Base-by-base conservation (phyloP, 2,329 filamentous ascomycete species). In the Cordyceps fumosorosea region DNA sequence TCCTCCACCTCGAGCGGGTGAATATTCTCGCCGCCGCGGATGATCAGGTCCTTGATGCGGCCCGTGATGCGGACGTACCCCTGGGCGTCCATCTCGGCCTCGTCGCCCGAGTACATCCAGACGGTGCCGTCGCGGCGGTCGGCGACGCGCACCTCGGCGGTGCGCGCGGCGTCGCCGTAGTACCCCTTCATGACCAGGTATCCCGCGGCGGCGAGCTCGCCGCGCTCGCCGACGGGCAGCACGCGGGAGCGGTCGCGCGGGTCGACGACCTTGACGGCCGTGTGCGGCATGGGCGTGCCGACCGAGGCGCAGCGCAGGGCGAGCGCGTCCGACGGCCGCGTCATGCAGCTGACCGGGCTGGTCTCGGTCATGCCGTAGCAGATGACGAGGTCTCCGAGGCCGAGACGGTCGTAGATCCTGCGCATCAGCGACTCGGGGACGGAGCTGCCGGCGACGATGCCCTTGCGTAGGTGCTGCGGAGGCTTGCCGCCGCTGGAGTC, bases 361-460 rank as follows among this genome's bases (percentile, higher is more conserved):
- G 93, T 97, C 76, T 97, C 93, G 1, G 93, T 97, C 92, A 96
- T 96, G 64, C 93, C 93, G 74, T 97, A 98, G 79, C 93, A 96
- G 66, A 96, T 97, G 0, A 93, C 93, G 24, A 98, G 77, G 62
- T 96, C 89, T 0, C 82, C 84, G 20, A 98, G 78, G 55, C 95
- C 95, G 10, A 98, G 79, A 1, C 78, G 81, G 26, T 81, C 81
- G 72, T 93, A 89, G 7, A 98, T 77, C 64, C 84, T 85, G 20
- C 82, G 81, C 90, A 96, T 96, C 32, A 97, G 80, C 59, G 90
- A 83, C 22, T 88, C 85, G 0, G 95, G 93, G 1, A 98, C 88
- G n/a, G 86, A 89, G 61, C 85, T 89, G 0, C 95, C 95, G 0
- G 93, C 91, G 12, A 89, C 92, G 67, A 98, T 97, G 34, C 95